phyloP scores from a whole-genome alignment of 345 rosid species.

The Eutrema yunnanense region DNA sequence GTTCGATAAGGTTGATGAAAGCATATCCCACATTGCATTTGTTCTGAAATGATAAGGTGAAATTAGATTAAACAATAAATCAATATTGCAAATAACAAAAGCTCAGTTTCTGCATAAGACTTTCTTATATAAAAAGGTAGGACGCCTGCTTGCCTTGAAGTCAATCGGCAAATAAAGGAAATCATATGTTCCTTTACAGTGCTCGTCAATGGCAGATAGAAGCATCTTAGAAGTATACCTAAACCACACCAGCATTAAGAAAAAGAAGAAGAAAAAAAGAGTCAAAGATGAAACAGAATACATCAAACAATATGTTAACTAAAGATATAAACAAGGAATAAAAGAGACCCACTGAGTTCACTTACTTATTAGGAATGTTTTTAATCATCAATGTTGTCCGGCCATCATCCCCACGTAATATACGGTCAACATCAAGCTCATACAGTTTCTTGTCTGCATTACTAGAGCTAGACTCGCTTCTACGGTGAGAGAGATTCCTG shows the following conservation, averaged over 20 bases:
- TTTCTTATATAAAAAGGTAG: not conserved
- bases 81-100: not conserved
- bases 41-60: conserved; percentile 44
- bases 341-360: not conserved
- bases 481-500: conserved; percentile 61
- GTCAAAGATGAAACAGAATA: not conserved
- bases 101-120: not conserved
- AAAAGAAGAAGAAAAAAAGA: not conserved
- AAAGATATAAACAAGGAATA: not conserved
- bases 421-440: conserved; percentile 84
- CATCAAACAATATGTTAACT: not conserved
- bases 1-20: conserved; percentile 78
- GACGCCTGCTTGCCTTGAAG: conserved; percentile 55
- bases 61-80: not conserved
- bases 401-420: conserved; percentile 66
- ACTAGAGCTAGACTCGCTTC: conserved; percentile 64
- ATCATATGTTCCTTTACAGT: conserved; percentile 71
- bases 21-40: conserved; percentile 96
- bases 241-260: not conserved
- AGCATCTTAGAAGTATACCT: conserved; percentile 89
- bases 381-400: conserved; percentile 96
- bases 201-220: conserved; percentile 73
- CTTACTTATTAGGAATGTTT: conserved; percentile 96
- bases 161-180: conserved; percentile 80
- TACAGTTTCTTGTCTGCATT: conserved; percentile 76